These are phyloP conservation scores for Leishmania turanica DNA, from an alignment of 208 protist genomes.

Conservation along the genomic window DNA sequence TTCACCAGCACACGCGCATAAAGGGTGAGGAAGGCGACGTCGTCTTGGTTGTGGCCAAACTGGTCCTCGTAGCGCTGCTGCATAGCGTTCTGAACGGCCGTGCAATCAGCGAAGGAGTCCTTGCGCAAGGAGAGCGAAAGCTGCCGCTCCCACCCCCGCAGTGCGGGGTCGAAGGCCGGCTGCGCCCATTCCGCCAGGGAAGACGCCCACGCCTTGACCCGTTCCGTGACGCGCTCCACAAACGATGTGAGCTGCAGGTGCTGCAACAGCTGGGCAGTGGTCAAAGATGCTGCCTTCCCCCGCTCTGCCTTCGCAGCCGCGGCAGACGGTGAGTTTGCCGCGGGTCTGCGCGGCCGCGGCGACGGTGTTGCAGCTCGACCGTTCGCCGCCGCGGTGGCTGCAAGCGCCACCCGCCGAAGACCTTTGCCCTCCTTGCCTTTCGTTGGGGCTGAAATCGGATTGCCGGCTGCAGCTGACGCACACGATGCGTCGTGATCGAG, in stretches of 20 bases:
- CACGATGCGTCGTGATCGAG: background rate
- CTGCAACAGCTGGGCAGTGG: conserved; percentile 23
- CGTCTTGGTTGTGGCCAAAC: conserved; percentile 18
- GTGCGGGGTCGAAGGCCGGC: conserved; percentile 33
- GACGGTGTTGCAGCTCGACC: background rate
- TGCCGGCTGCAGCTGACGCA: too few species aligned
- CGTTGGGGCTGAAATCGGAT: background rate
- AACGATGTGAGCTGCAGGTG: conserved; percentile 19
- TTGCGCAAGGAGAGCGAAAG: conserved; percentile 37
- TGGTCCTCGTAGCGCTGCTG: conserved; percentile 42
- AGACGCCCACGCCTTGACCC: conserved; percentile 27
- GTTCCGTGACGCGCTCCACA: conserved; percentile 20
- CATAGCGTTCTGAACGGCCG: conserved; percentile 30
- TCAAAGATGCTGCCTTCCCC: conserved; percentile 3
- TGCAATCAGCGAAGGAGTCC: conserved; percentile 49
- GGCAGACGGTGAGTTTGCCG: background rate
- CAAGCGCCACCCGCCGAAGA: background rate
- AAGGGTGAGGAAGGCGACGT: conserved; percentile 43
- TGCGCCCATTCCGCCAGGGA: conserved; percentile 32
- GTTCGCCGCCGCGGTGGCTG: background rate
- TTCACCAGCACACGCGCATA: conserved; percentile 66
- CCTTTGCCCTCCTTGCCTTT: background rate
- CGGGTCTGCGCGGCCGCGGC: background rate
- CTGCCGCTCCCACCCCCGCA: conserved; percentile 38
- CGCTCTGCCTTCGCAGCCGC: background rate